Base-by-base conservation (phyloP, 352 stramenopile genomes). In the Globisporangium viniferum region DNA sequence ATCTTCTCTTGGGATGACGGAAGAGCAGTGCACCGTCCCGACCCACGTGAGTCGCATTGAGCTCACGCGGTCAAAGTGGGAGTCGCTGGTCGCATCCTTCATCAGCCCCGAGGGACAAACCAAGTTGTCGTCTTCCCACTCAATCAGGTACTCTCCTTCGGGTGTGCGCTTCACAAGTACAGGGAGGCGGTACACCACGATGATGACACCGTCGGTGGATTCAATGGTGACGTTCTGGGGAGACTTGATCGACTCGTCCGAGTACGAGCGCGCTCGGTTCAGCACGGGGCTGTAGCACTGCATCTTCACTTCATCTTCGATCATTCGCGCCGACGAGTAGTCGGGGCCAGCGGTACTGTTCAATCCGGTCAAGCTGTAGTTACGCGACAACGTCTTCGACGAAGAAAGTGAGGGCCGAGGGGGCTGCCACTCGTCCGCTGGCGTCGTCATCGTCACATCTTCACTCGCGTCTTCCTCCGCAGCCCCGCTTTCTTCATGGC, bases 121-220 rank as follows among this genome's bases (percentile, higher is more conserved):
- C 1, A 95, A 73, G 67, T 95, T 94, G 75, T 95, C 88, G 63
- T 94, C 86, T 72, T 95, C 88, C 88, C 88, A 95, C 60, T 95
- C 86, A 57, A 95, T 93, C 27, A 85, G 73, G 72, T 93, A 95
- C 46, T 86, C 72, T 18, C 88, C 86, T 60, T 94, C 83, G 5
- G 69, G 67, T 0, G 73, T 84, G 59, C 86, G 75, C 49, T 88
- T 87, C 33, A 99, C 81, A 29, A 98, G 79, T 10, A 99, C 95
- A 1, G 97, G 97, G 35, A 99, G 80, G 66, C 98, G 97, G 48
- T 98, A 97, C n/a, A 94, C 95, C 7, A 98, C 97, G 7, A 99
- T 98, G 59, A 99, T 97, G 5, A 99, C 88, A 39, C 95, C 95
- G 74, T 99, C 97, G 0, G 92, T 97, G 2, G 89, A 90, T 64